Evolutionary conservation across 176 grass and related monocot genomes (phyloP).

Genomic region (Otatea glauca): DNA sequence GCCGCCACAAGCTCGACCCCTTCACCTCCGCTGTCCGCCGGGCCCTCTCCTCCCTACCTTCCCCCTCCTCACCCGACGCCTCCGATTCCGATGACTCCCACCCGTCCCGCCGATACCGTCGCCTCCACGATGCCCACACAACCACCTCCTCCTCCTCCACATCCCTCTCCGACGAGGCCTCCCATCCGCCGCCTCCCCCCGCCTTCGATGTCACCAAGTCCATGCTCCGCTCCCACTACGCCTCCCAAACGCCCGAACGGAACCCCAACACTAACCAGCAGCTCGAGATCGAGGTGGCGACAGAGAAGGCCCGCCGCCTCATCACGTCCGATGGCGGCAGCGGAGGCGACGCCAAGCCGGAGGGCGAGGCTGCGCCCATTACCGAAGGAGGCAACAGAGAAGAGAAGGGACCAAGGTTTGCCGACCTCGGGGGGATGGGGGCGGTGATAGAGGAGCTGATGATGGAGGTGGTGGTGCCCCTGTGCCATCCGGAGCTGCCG

Average conservation of each 20-base stretch:
- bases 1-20: slow-evolving; percentile 55
- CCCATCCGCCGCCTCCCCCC: slow-evolving; percentile 33
- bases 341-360: slow-evolving; percentile 42
- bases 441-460: slow-evolving; percentile 69
- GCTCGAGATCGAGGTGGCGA: slow-evolving; percentile 66
- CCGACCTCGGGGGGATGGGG: slow-evolving; percentile 76
- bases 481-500: slow-evolving; percentile 80
- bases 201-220: slow-evolving; percentile 70
- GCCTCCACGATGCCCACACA: slow-evolving; percentile 40
- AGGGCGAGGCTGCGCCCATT: background rate
- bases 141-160: slow-evolving; percentile 49
- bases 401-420: slow-evolving; percentile 59
- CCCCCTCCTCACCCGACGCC: background rate
- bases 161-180: slow-evolving; percentile 47
- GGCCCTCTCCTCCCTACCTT: slow-evolving; percentile 12
- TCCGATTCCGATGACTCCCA: slow-evolving; percentile 13
- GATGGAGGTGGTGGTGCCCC: slow-evolving; percentile 84
- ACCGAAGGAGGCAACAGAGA: slow-evolving; percentile 5
- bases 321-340: slow-evolving; percentile 46
- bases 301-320: slow-evolving; percentile 57
- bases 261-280: slow-evolving; percentile 28
- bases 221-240: slow-evolving; percentile 60
- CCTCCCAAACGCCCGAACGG: slow-evolving; percentile 44
- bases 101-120: slow-evolving; percentile 27
- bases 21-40: slow-evolving; percentile 54